Conservation (phyloP, 2,329 filamentous ascomycete species). For the Colletotrichum falcatum region DNA sequence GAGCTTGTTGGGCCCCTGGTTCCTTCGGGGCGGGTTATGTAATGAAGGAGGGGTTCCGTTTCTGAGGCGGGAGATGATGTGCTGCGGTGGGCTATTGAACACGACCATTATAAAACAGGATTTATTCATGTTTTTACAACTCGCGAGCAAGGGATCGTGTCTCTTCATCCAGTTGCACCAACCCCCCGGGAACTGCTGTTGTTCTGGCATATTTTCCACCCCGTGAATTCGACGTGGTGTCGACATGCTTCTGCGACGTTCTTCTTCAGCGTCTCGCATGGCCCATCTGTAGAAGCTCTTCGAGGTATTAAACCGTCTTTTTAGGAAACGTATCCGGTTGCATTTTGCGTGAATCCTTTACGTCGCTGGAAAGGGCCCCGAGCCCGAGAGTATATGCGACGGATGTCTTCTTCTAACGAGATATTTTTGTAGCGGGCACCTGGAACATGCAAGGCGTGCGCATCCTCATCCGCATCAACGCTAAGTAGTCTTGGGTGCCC, state of each 20-base stretch:
- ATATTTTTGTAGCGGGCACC: conserved; percentile 46
- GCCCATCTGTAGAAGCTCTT: neutral
- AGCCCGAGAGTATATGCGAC: conserved; percentile 23
- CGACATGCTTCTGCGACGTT: neutral
- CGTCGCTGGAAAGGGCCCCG: conserved; percentile 15
- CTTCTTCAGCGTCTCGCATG: neutral
- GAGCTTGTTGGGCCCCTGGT: conserved; percentile 22
- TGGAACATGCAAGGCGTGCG: neutral
- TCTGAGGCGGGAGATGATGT: neutral
- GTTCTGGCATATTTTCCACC: neutral
- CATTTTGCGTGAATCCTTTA: too few species aligned
- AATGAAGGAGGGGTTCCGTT: neutral
- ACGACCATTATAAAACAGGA: neutral
- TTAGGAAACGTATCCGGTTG: too few species aligned
- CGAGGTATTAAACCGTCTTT: neutral
- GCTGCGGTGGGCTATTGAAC: neutral
- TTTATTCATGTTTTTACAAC: neutral
- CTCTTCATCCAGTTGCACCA: rapidly evolving
- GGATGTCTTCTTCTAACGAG: conserved; percentile 42
- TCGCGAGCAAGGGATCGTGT: neutral
- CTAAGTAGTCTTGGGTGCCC: conserved; percentile 5
- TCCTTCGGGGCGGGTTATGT: neutral
- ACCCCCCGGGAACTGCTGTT: neutral
- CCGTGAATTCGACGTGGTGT: neutral
- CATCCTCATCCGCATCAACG: neutral